phyloP scores from a whole-genome alignment of 148 eudicot species.

The Limonium bicolor region DNA sequence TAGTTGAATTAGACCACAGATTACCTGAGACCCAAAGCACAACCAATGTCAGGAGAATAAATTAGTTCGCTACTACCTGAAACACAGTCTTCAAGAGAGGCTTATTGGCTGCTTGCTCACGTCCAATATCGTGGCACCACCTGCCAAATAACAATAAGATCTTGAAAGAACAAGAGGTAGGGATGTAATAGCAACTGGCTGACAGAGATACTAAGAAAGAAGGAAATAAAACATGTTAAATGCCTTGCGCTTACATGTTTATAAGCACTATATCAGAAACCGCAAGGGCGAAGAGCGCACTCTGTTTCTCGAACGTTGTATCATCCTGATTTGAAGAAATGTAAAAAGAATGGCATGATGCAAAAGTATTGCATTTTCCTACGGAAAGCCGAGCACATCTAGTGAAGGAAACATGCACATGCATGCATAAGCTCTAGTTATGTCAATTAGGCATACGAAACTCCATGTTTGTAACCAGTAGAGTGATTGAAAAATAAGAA shows the following conservation, averaged over 20 bases:
- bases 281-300: constrained; percentile 97
- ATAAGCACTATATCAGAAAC: constrained; percentile 99
- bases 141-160: constrained; percentile 34
- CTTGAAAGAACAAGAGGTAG: constrained; percentile 4
- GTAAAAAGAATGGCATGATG: constrained; percentile 1
- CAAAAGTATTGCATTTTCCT: no score
- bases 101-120: constrained; percentile 99
- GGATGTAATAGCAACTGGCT: background rate
- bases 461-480: no score
- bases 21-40: background rate
- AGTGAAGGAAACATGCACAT: no score
- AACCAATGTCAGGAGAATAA: constrained; percentile 4
- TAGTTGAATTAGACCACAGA: background rate
- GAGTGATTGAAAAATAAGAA: no score
- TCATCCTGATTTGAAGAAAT: constrained; percentile 70
- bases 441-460: no score
- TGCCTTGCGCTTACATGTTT: constrained; percentile 56
- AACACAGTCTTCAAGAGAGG: constrained; percentile 96
- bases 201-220: background rate
- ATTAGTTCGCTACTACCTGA: constrained; percentile 75
- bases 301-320: constrained; percentile 95
- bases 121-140: constrained; percentile 99
- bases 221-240: background rate
- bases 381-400: no score
- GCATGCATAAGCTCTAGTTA: no score